Conservation (phyloP, 352 stramenopile genomes). For the Pythium biforme region DNA sequence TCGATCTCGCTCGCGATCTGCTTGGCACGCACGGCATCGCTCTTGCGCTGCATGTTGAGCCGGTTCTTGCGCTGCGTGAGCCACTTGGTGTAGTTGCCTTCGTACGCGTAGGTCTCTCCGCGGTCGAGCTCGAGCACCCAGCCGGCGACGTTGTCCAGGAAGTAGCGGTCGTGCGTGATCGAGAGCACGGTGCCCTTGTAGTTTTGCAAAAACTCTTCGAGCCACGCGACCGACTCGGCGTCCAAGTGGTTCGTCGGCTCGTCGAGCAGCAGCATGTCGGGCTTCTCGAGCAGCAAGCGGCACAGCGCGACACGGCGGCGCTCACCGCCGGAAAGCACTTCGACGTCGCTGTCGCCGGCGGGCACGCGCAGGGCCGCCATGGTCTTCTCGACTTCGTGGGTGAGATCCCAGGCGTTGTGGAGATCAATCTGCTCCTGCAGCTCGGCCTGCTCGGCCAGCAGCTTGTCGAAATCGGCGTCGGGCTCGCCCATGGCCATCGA, state of each 20-base stretch:
- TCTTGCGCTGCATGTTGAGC: slow-evolving; percentile 94
- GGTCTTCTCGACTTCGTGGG: slow-evolving; percentile 79
- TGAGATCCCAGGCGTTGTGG: slow-evolving; percentile 81
- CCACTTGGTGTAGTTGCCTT: slow-evolving; percentile 98
- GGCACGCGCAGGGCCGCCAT: slow-evolving; percentile 81
- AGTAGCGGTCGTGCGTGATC: slow-evolving; percentile 99
- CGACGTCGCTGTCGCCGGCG: slow-evolving; percentile 58
- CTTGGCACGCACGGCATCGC: slow-evolving; percentile 88
- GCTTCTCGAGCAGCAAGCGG: slow-evolving; percentile 94
- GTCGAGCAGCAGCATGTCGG: slow-evolving; percentile 96
- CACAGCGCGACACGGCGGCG: slow-evolving; percentile 95
- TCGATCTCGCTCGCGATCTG: slow-evolving; percentile 93
- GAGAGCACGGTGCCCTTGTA: slow-evolving; percentile 97
- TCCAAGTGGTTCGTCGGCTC: slow-evolving; percentile 99
- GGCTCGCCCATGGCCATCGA: slow-evolving; percentile 89
- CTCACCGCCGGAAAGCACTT: slow-evolving; percentile 90
- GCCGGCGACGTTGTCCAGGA: slow-evolving; percentile 96
- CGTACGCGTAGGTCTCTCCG: slow-evolving; percentile 95
- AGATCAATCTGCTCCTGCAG: slow-evolving; percentile 87
- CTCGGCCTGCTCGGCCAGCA: slow-evolving; percentile 84
- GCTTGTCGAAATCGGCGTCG: slow-evolving; percentile 86
- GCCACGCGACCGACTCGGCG: slow-evolving; percentile 95
- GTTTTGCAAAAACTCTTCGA: slow-evolving; percentile 96
- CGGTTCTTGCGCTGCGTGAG: slow-evolving; percentile 94
- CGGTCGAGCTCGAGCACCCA: slow-evolving; percentile 98